Evolutionary conservation across 768 basidiomycete genomes (phyloP).

Genomic region (Auricularia auricula-judae): DNA sequence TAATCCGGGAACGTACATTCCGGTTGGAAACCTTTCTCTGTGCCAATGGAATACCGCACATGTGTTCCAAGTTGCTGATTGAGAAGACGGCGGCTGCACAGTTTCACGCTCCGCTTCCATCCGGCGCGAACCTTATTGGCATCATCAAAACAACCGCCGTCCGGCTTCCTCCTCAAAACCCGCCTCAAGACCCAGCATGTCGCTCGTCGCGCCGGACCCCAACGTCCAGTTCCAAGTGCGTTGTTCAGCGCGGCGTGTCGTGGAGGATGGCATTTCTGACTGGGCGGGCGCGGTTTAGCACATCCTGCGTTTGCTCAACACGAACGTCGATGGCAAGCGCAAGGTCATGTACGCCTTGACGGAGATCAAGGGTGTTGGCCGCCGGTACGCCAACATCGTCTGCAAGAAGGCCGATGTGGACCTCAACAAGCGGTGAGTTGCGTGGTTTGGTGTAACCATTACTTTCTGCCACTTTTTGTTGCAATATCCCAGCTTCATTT

Average conservation of each 20-base stretch:
- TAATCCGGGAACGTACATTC: no score
- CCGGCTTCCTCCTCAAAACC: not conserved
- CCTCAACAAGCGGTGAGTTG: slow-evolving; percentile 86
- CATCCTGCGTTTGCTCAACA: slow-evolving; percentile 98
- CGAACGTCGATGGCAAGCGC: slow-evolving; percentile 98
- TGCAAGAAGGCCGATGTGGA: slow-evolving; percentile 99
- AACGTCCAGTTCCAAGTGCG: slow-evolving; percentile 91
- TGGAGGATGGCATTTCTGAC: no score
- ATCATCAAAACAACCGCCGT: no score
- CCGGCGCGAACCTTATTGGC: no score
- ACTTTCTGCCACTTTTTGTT: not conserved
- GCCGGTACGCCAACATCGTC: slow-evolving; percentile 96
- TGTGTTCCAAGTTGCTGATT: no score
- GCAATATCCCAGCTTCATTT: not conserved
- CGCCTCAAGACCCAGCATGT: slow-evolving; percentile 45
- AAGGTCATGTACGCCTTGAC: slow-evolving; percentile 99
- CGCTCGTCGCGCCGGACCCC: slow-evolving; percentile 91
- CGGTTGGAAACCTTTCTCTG: no score
- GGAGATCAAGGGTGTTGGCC: slow-evolving; percentile 99
- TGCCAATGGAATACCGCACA: no score
- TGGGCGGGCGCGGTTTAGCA: slow-evolving; percentile 41
- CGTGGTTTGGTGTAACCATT: not conserved
- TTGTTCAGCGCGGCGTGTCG: not conserved
- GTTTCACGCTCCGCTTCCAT: no score
- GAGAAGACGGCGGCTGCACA: no score